Conservation (phyloP, 345 rosid species). For the Camelina laxa region DNA sequence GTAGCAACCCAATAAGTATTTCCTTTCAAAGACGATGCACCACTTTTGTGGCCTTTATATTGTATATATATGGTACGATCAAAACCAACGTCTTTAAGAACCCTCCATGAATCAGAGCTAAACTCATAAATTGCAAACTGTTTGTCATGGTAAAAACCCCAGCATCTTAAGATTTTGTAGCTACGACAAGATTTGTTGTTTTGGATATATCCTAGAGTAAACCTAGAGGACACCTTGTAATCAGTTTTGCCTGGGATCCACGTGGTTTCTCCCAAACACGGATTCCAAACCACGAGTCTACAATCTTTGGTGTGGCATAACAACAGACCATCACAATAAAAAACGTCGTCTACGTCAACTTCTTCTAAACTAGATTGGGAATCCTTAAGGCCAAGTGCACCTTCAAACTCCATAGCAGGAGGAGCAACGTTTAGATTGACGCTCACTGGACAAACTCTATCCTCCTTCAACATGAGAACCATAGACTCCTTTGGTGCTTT, state of each 20-base stretch:
- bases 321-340: neutral
- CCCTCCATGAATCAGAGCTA: conserved; percentile 1
- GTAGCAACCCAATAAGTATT: neutral
- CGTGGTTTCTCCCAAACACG: neutral
- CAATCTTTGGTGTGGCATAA: neutral
- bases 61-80: neutral
- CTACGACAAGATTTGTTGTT: neutral
- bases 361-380: neutral
- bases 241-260: neutral
- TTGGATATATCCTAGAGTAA: neutral
- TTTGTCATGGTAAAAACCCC: too few relatives aligned
- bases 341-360: neutral
- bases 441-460: neutral
- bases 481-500: neutral
- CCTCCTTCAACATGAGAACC: neutral
- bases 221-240: neutral
- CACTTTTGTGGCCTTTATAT: too few relatives aligned
- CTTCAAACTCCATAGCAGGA: neutral
- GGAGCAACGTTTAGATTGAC: neutral
- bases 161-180: neutral
- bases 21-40: neutral
- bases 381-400: neutral
- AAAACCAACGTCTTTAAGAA: neutral
- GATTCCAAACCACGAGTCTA: conserved; percentile 6
- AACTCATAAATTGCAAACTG: neutral